A percentile compares a stretch with the other conserved stretches of the same genome.
These are phyloP conservation scores for Termitomyces titanicus DNA, from an alignment of 768 basidiomycete genomes.

Conservation along the genomic window DNA sequence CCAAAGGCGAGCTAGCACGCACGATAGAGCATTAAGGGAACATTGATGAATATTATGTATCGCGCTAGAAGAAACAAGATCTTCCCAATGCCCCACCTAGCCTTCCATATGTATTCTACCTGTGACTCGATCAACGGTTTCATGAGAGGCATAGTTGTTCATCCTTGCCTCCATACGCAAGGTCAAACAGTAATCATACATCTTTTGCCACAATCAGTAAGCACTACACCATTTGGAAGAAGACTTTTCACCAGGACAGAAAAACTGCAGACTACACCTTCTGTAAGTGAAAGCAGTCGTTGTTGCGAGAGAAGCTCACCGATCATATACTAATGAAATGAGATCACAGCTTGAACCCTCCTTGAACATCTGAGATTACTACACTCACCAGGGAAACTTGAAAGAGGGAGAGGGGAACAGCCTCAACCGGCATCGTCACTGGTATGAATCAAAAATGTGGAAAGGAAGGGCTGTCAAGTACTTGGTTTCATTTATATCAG, in stretches of 20 bases:
- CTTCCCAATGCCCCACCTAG: constrained; percentile 19
- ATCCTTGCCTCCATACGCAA: constrained; percentile 6
- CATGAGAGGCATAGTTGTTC: not conserved
- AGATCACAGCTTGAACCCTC: not conserved
- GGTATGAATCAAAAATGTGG: too few relatives aligned
- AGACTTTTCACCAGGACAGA: not conserved
- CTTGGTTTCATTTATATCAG: too few relatives aligned
- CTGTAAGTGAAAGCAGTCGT: not conserved
- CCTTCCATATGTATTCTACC: constrained; percentile 21
- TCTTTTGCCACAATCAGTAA: not conserved
- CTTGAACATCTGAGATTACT: too few relatives aligned
- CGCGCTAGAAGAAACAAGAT: too few relatives aligned
- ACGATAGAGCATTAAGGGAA: constrained; percentile 17
- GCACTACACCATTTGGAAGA: not conserved
- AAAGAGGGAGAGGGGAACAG: not conserved
- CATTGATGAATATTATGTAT: constrained; percentile 23
- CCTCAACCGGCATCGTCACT: not conserved
- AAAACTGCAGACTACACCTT: constrained; percentile 5
- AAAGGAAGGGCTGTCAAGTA: too few relatives aligned
- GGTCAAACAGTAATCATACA: too few relatives aligned
- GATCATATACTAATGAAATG: not conserved
- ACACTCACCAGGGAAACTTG: constrained; percentile 1
- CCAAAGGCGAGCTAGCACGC: too few relatives aligned
- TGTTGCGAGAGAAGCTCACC: too few relatives aligned
- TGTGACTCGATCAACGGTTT: not conserved